Percentiles rank a stretch among this genome's conserved stretches.
phyloP scores from a whole-genome alignment of 352 stramenopile species.

The Phytopythium oedochilum region DNA sequence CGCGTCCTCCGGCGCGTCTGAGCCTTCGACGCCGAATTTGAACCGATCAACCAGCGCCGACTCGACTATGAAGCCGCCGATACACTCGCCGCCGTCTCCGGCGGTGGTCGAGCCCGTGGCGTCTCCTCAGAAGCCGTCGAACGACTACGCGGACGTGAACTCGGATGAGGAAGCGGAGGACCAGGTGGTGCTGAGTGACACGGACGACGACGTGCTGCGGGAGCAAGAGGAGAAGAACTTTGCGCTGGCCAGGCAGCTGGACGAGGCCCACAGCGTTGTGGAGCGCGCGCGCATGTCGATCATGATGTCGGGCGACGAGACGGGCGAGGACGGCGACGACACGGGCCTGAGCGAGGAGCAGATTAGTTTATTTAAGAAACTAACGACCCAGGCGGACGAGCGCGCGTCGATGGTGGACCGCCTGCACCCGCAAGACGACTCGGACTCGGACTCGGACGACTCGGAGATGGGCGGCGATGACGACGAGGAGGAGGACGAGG shows the following conservation, averaged over 20 bases:
- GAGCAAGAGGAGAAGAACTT: constrained; percentile 85
- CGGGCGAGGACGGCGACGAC: constrained; percentile 44
- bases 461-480: constrained; percentile 46
- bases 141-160: constrained; percentile 80
- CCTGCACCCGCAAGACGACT: constrained; percentile 71
- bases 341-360: constrained; percentile 73
- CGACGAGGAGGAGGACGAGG: constrained; percentile 60
- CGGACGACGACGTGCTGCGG: constrained; percentile 61
- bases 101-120: constrained; percentile 15
- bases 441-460: constrained; percentile 72
- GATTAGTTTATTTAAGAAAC: constrained; percentile 91
- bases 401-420: constrained; percentile 82
- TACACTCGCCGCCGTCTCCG: constrained; percentile 5
- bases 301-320: constrained; percentile 74
- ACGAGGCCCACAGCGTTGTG: constrained; percentile 80
- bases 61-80: constrained; percentile 6
- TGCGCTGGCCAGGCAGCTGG: constrained; percentile 73
- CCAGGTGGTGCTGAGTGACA: constrained; percentile 64
- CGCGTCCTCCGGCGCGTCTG: constrained; percentile 2
- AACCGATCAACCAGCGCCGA: constrained; percentile 38
- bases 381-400: constrained; percentile 82
- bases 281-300: constrained; percentile 84
- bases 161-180: constrained; percentile 80
- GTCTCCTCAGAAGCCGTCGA: constrained; percentile 31
- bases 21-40: constrained; percentile 16